A percentile compares a stretch with the other conserved stretches of the same genome.
phyloP scores from a whole-genome alignment of 257 asterid species.

The Solanum bukasovii region DNA sequence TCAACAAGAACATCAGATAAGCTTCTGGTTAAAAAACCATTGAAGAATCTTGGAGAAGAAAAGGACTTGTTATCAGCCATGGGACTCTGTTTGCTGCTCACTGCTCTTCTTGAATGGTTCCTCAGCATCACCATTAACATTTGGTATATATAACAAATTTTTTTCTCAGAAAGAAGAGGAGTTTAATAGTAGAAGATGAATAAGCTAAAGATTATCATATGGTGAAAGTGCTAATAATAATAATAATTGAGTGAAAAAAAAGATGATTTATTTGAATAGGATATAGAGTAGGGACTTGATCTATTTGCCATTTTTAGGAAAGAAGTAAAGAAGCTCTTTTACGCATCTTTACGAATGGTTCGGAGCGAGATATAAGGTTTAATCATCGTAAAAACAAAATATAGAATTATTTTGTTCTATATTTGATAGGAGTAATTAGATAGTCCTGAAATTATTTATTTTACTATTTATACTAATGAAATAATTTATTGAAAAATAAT shows the following conservation, averaged over 20 bases:
- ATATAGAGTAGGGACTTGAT: background rate
- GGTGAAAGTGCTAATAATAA: background rate
- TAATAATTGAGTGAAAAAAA: background rate
- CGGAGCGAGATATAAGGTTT: background rate
- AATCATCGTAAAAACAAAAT: no score
- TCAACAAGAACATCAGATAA: conserved; percentile 29
- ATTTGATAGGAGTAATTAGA: no score
- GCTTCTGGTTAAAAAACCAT: conserved; percentile 38
- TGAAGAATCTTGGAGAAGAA: conserved; percentile 52
- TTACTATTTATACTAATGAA: no score
- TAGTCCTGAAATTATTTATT: no score
- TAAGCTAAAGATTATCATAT: background rate
- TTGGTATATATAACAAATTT: background rate
- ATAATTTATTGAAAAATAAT: no score
- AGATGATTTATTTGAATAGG: background rate
- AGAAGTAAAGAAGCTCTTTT: background rate
- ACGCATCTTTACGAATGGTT: background rate
- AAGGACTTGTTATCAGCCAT: conserved; percentile 41
- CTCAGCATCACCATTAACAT: conserved; percentile 32
- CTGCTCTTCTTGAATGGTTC: conserved; percentile 62
- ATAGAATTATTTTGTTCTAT: fast-evolving
- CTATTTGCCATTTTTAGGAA: background rate
- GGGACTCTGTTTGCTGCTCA: conserved; percentile 44
- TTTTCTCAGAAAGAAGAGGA: background rate
- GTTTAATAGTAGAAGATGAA: background rate